Conservation (phyloP, 768 basidiomycete species). For the Leccinum broughii region DNA sequence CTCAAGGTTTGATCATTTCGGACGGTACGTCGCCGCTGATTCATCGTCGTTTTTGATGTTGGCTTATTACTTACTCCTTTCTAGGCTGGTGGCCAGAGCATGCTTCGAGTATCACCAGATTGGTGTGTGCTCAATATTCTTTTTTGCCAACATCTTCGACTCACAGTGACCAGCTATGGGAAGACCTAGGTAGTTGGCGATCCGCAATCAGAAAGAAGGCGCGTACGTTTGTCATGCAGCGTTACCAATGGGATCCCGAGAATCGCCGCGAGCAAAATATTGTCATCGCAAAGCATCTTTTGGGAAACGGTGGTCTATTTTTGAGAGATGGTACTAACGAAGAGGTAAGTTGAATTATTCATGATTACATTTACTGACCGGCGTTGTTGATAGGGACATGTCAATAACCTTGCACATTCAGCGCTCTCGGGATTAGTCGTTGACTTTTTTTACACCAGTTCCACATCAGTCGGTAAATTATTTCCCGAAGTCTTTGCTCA, state of each 20-base stretch:
- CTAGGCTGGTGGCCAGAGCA: constrained; percentile 10
- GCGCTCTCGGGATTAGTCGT: neutral
- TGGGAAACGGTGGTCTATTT: neutral
- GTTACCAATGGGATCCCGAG: neutral
- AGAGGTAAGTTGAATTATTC: neutral
- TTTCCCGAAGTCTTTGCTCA: constrained; percentile 7
- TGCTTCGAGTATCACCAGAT: neutral
- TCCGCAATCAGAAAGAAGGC: constrained; percentile 5
- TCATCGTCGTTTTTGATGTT: no score
- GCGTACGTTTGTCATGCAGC: neutral
- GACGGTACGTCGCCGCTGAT: neutral
- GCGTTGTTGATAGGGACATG: neutral
- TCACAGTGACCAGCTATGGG: neutral
- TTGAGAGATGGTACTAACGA: no score
- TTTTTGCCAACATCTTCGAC: neutral
- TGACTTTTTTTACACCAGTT: no score
- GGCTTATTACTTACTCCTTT: no score
- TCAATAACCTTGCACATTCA: constrained; percentile 8
- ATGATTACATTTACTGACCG: neutral
- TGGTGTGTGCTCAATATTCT: neutral
- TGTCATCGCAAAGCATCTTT: neutral
- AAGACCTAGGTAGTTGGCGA: constrained; percentile 2
- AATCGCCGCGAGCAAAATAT: neutral
- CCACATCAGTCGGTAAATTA: neutral
- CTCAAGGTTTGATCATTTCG: neutral